Base-by-base conservation (phyloP, 2,329 filamentous ascomycete genomes). In the Sarocladiaceae sp. region DNA sequence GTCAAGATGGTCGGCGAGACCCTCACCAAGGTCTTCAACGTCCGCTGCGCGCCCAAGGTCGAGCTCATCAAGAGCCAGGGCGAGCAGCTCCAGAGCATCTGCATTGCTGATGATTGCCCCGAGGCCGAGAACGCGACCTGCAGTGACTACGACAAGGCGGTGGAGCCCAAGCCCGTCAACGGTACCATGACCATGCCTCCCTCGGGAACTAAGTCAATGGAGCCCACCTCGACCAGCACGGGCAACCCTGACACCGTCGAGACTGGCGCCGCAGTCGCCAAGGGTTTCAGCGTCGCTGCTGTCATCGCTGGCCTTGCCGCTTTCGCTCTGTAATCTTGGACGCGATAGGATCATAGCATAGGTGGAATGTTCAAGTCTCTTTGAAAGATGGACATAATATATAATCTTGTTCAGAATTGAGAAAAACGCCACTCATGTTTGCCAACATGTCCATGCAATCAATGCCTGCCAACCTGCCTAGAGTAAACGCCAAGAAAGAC, bases 21-120 rank as follows among this genome's bases (percentile, higher is more conserved):
- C 2, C 70, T 83, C 34, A 68, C 61, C 49, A 56, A 55, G 18
- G 54, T 71, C 40, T 83, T 82, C 59, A 70, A 66, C 45, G 65
- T 69, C 56, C 64, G 66, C 43, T 82, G 79, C 59, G 57, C 63
- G 2, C 66, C 74, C 1, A 54, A 67, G 15, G 61, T 64, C 1
- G 63, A 64, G 3, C 66, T 73, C 41, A 65, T 78, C 44, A 60
- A 68, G 16, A 54, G 61, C 5, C 66, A 73, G 45, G 65, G 65
- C 5, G 47, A 65, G 9, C 65, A 74, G 53, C 62, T 75, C 18
- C 74, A 82, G 59, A 64, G 70, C 45, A 77, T 82, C 50, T 82
- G 78, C 63, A 71, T 70, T 51, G 68, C 66, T 31, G 43, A 53
- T 6, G 60, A 63, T 31, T 81, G 76, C 58, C 70, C 70, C 1